Percentiles rank a stretch among this genome's conserved stretches.
These are phyloP conservation scores for Fusarium humuli DNA, from an alignment of 2,329 filamentous ascomycete species.

Conservation along the genomic window DNA sequence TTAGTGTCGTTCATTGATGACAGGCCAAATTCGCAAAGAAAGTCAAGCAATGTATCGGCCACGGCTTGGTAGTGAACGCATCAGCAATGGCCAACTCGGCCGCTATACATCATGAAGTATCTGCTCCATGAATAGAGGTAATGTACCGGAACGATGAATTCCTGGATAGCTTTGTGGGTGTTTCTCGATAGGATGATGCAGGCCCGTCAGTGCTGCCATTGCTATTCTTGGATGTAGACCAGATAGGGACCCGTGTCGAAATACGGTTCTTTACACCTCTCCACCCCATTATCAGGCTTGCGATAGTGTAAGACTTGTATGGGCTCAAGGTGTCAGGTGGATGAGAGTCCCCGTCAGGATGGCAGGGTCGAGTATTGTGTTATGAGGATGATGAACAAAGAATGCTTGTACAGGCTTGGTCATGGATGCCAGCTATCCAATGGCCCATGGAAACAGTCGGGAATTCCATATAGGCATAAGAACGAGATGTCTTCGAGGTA, in stretches of 20 bases:
- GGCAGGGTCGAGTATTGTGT: conserved; percentile 4
- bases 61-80: conserved; percentile 13
- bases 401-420: conserved; percentile 7
- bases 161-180: conserved; percentile 27
- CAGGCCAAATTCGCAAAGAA: background rate
- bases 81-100: conserved; percentile 14
- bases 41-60: background rate
- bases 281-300: conserved; percentile 52
- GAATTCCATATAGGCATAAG: conserved; percentile 15
- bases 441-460: conserved; percentile 1
- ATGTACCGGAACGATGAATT: conserved; percentile 47
- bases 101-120: conserved; percentile 6
- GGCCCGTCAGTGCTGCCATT: conserved; percentile 38
- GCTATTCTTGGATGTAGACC: conserved; percentile 49
- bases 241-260: conserved; percentile 51
- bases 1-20: conserved; percentile 30
- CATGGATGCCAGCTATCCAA: conserved; percentile 1
- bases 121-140: conserved; percentile 27
- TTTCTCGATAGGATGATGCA: conserved; percentile 26
- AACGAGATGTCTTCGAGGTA: conserved; percentile 4
- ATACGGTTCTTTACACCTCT: conserved; percentile 53
- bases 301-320: background rate
- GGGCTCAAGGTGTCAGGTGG: conserved; percentile 6
- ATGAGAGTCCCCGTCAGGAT: conserved; percentile 2
- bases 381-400: background rate